phyloP scores from a whole-genome alignment of 805 yeast genomes.

The Tetrapisispora fleetii region DNA sequence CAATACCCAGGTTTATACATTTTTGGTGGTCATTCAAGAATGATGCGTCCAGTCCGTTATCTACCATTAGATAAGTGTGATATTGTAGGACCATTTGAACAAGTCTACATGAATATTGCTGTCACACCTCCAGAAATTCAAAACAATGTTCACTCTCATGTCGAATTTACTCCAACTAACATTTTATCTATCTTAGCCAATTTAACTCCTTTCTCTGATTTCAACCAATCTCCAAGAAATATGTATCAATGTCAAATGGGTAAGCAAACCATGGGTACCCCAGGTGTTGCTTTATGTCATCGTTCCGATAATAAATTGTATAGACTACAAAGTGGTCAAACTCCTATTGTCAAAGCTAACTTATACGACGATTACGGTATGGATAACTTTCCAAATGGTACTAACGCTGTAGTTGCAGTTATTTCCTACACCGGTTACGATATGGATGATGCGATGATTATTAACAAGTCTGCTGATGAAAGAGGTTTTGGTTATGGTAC shows the following conservation, averaged over 20 bases:
- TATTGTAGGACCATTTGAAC: slow-evolving; percentile 94
- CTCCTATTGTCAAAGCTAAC: slow-evolving; percentile 91
- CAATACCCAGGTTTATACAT: slow-evolving; percentile 93
- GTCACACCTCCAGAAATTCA: slow-evolving; percentile 88
- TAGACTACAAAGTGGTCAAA: slow-evolving; percentile 89
- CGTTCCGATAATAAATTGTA: slow-evolving; percentile 93
- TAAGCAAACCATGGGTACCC: slow-evolving; percentile 99
- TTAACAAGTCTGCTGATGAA: slow-evolving; percentile 94
- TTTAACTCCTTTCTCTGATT: slow-evolving; percentile 95
- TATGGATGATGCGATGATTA: slow-evolving; percentile 99
- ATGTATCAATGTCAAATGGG: slow-evolving; percentile 99
- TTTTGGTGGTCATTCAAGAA: slow-evolving; percentile 87
- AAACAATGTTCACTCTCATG: slow-evolving; percentile 75
- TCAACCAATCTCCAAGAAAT: slow-evolving; percentile 98
- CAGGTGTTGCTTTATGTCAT: slow-evolving; percentile 88
- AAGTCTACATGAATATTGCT: slow-evolving; percentile 92
- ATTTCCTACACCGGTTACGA: slow-evolving; percentile 98
- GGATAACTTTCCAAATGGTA: slow-evolving; percentile 98
- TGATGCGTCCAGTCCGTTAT: slow-evolving; percentile 93
- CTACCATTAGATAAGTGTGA: slow-evolving; percentile 77
- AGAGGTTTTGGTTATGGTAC: slow-evolving; percentile 98
- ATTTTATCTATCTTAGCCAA: slow-evolving; percentile 91
- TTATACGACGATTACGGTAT: slow-evolving; percentile 92
- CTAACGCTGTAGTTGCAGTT: slow-evolving; percentile 96
- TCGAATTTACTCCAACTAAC: slow-evolving; percentile 91